A percentile compares a stretch with the other conserved stretches of the same genome.
Evolutionary conservation across 768 basidiomycete genomes (phyloP).

Genomic region (Suillus fuscotomentosus): DNA sequence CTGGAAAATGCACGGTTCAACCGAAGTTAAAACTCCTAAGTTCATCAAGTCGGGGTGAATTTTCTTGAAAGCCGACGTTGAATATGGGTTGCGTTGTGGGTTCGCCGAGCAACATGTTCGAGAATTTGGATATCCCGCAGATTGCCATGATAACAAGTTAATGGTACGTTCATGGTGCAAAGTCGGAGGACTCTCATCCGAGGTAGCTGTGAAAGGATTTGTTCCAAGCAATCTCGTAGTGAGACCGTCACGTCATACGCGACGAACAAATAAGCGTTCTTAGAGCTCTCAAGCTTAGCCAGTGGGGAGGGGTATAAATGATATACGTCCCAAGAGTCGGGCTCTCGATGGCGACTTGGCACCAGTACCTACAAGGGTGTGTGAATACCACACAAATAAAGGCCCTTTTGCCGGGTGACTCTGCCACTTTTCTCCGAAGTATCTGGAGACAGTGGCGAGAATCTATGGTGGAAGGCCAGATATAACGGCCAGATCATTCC

Average conservation of each 20-base stretch:
- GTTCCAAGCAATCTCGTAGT: conserved; percentile 21
- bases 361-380: too few relatives aligned
- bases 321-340: too few relatives aligned
- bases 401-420: too few relatives aligned
- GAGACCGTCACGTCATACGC: conserved; percentile 33
- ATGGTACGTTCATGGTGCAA: background rate
- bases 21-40: conserved; percentile 32
- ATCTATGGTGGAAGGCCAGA: background rate
- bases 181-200: conserved; percentile 21
- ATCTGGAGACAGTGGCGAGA: background rate
- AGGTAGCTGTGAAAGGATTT: background rate
- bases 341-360: too few relatives aligned
- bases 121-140: conserved; percentile 18
- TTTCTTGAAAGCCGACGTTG: conserved; percentile 26
- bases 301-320: conserved; percentile 26
- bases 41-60: conserved; percentile 36
- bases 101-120: conserved; percentile 18
- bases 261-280: conserved; percentile 34
- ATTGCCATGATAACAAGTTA: too few relatives aligned
- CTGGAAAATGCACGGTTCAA: conserved; percentile 36
- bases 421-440: background rate
- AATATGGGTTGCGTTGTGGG: conserved; percentile 19
- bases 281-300: conserved; percentile 44
- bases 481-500: background rate
- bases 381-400: too few relatives aligned